Percentiles rank a stretch among this genome's conserved stretches.
Evolutionary conservation across 768 basidiomycete genomes (phyloP).

Genomic region (Rhizopogon vesiculosus): DNA sequence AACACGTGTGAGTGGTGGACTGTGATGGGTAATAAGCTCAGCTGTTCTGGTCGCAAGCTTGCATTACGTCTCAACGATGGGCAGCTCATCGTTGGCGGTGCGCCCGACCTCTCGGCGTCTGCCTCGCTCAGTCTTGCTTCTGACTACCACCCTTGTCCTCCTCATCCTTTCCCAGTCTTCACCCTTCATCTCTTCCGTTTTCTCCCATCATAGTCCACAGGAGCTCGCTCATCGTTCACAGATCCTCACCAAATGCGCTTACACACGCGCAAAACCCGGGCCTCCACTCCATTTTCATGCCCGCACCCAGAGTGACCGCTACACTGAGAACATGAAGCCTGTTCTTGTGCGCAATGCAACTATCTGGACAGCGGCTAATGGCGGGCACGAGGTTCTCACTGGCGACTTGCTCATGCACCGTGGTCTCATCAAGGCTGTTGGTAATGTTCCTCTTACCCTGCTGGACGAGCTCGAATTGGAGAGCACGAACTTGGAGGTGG

Average conservation of each 20-base stretch:
- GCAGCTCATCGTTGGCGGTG: not conserved
- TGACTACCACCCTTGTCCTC: not conserved
- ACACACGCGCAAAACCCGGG: constrained; percentile 36
- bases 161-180: not conserved
- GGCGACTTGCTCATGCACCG: constrained; percentile 69
- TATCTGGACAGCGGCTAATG: constrained; percentile 76
- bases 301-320: constrained; percentile 60
- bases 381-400: constrained; percentile 60
- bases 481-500: constrained; percentile 36
- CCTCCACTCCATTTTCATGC: constrained; percentile 41
- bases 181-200: not conserved
- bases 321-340: constrained; percentile 54
- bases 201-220: not conserved
- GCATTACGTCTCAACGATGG: not conserved
- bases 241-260: constrained; percentile 39
- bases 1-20: too few relatives aligned
- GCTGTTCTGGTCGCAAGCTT: not conserved
- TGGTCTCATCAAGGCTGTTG: constrained; percentile 61
- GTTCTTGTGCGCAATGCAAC: constrained; percentile 69
- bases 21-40: too few relatives aligned
- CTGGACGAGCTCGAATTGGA: constrained; percentile 18
- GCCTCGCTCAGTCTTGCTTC: not conserved
- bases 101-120: not conserved
- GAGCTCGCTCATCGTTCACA: constrained; percentile 13
- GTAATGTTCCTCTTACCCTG: constrained; percentile 30